Percentiles rank a stretch among this genome's conserved stretches.
These are phyloP conservation scores for Petunia axillaris DNA, from an alignment of 257 asterid species.

Conservation along the genomic window DNA sequence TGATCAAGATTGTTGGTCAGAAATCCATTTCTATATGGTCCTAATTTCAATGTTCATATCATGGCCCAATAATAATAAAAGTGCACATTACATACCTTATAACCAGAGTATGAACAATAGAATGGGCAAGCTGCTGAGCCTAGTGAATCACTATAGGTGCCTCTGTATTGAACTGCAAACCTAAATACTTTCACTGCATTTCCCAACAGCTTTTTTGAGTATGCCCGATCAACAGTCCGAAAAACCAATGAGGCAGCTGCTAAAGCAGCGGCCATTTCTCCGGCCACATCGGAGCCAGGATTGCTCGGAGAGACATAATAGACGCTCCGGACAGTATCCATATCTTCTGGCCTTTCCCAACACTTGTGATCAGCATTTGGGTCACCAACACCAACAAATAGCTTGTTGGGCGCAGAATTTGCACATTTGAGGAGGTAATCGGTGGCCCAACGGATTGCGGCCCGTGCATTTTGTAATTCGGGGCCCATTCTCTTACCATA, in stretches of 20 bases:
- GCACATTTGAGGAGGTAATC: conserved; percentile 88
- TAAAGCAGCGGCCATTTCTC: conserved; percentile 87
- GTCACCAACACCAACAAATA: conserved; percentile 88
- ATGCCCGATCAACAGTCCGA: conserved; percentile 50
- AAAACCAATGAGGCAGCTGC: conserved; percentile 90
- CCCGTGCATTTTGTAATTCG: conserved; percentile 44
- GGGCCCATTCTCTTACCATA: conserved; percentile 70
- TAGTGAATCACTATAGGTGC: conserved; percentile 78
- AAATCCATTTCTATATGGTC: neutral
- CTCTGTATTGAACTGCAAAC: conserved; percentile 69
- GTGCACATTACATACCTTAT: conserved; percentile 41
- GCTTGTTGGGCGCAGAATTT: conserved; percentile 63
- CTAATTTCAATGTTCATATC: neutral
- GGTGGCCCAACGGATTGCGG: conserved; percentile 81
- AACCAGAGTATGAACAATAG: conserved; percentile 86
- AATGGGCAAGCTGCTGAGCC: conserved; percentile 76
- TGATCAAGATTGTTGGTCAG: neutral
- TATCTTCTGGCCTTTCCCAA: conserved; percentile 94
- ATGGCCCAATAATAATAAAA: neutral
- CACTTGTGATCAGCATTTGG: conserved; percentile 79
- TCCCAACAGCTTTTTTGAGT: conserved; percentile 51
- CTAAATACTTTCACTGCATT: conserved; percentile 66
- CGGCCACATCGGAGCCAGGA: conserved; percentile 95
- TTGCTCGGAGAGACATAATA: conserved; percentile 62
- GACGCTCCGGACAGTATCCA: conserved; percentile 69